Evolutionary conservation across 441 rosid genomes (phyloP), one percentile per base, ranked within the genome.

Genomic region (Gossypium gossypioides): DNA sequence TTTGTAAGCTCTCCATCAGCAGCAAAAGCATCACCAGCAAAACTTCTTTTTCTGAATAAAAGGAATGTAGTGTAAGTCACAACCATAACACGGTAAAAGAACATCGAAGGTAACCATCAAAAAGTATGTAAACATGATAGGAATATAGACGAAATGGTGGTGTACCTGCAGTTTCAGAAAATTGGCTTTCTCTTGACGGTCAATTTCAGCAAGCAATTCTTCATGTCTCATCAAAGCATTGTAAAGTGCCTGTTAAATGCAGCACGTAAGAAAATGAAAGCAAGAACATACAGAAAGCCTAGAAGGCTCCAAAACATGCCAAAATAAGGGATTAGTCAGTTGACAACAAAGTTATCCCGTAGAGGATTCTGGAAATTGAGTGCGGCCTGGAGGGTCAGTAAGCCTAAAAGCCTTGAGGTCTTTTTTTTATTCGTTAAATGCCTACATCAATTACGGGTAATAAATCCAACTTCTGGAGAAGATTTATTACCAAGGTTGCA

Each of bases 171-270:
- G 78, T 68, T 82, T 27, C 6, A 5, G 32, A 27, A 4, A 27
- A 27, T 27, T 87, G 75, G 89, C 96, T 76, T 83, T 88, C 81
- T 85, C 91, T 80, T 93, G 96, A 64, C 93, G 75, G 78, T 93
- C 97, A 56, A 93, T 90, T 74, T 88, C 90, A 2, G 95, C 97
- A 18, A 90, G 96, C 78, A 93, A 75, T 69, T 93, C 98, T 74
- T 95, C 99, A 80, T 92, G 99, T 82, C 86, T 88, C 92, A 95
- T 92, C 72, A 88, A 81, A 72, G 98, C 96, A 68, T 91, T 93
- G 71, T 88, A 84, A 46, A 93, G 86, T 42, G 98, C 97, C 97
- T 96, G 84, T 27, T 69, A 67, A 64, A 51, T 24, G 68, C 6
- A 44, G 50, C 25, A 12, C 16, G 3, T 15, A 22, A 50, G 16